phyloP scores from a whole-genome alignment of 768 basidiomycete genomes.

The Dictyophora rubrovolvata region DNA sequence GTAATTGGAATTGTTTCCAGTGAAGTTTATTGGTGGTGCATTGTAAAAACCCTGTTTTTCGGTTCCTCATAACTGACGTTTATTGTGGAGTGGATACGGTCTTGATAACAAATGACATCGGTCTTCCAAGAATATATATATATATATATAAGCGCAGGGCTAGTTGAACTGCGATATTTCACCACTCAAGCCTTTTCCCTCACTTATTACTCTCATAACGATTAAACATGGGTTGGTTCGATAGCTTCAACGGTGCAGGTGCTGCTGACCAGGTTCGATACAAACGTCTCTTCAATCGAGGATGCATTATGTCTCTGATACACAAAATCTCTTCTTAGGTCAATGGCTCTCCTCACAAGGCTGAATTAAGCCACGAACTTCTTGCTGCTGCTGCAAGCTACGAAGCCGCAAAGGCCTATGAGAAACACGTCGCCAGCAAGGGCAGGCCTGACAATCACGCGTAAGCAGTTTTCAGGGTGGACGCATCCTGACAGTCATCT shows the following conservation, averaged over 20 bases:
- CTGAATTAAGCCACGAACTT: conserved; percentile 52
- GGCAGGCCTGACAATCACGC: conserved; percentile 42
- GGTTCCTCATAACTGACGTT: no score
- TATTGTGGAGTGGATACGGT: no score
- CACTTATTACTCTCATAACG: neutral
- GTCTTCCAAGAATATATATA: no score
- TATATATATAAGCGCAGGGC: no score
- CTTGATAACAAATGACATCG: no score
- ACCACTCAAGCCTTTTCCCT: no score
- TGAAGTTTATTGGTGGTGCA: no score
- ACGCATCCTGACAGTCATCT: neutral
- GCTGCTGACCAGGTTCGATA: neutral
- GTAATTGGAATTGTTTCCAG: no score
- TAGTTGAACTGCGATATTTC: no score
- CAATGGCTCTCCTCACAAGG: conserved; percentile 31
- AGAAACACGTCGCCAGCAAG: conserved; percentile 38
- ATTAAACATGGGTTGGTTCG: neutral
- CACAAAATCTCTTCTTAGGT: no score
- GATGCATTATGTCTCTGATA: no score
- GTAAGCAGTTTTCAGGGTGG: conserved; percentile 33
- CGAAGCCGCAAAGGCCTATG: conserved; percentile 57
- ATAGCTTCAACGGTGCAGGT: neutral
- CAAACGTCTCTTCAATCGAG: neutral
- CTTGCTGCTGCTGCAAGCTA: conserved; percentile 58
- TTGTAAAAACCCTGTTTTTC: no score